These are phyloP conservation scores for Talaromyces verruculosus DNA, from an alignment of 2,329 filamentous ascomycete genomes.

Conservation along the genomic window DNA sequence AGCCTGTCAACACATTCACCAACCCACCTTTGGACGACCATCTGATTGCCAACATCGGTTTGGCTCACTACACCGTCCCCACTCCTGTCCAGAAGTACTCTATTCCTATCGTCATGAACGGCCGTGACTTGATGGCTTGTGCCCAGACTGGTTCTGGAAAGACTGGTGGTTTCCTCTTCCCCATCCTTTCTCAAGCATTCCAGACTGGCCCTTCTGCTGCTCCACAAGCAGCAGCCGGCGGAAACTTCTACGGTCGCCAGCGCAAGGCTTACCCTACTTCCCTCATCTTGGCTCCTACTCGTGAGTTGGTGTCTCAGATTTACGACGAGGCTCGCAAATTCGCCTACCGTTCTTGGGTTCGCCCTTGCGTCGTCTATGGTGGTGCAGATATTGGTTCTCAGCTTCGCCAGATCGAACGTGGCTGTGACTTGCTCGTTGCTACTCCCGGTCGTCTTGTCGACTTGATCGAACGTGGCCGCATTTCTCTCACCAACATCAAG, in stretches of 20 bases:
- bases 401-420: slow-evolving; percentile 95
- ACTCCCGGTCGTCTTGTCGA: slow-evolving; percentile 97
- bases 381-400: slow-evolving; percentile 98
- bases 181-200: slow-evolving; percentile 97
- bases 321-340: slow-evolving; percentile 98
- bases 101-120: slow-evolving; percentile 96
- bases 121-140: slow-evolving; percentile 98
- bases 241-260: slow-evolving; percentile 77
- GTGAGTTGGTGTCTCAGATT: slow-evolving; percentile 98
- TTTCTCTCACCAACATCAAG: slow-evolving; percentile 98
- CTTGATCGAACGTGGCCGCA: slow-evolving; percentile 95
- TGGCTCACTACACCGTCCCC: slow-evolving; percentile 91
- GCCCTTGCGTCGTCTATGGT: slow-evolving; percentile 97
- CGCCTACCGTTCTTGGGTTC: slow-evolving; percentile 97
- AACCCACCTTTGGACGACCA: slow-evolving; percentile 96
- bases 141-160: slow-evolving; percentile 99
- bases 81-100: slow-evolving; percentile 99
- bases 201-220: slow-evolving; percentile 75
- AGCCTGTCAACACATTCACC: slow-evolving; percentile 84
- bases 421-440: slow-evolving; percentile 94
- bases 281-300: slow-evolving; percentile 90
- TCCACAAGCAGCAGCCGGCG: slow-evolving; percentile 63
- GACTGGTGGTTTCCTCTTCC: slow-evolving; percentile 99
- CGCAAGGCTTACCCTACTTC: slow-evolving; percentile 98
- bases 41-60: slow-evolving; percentile 85